Evolutionary conservation across 208 protist genomes (phyloP).

Genomic region (Spongospora subterranea): DNA sequence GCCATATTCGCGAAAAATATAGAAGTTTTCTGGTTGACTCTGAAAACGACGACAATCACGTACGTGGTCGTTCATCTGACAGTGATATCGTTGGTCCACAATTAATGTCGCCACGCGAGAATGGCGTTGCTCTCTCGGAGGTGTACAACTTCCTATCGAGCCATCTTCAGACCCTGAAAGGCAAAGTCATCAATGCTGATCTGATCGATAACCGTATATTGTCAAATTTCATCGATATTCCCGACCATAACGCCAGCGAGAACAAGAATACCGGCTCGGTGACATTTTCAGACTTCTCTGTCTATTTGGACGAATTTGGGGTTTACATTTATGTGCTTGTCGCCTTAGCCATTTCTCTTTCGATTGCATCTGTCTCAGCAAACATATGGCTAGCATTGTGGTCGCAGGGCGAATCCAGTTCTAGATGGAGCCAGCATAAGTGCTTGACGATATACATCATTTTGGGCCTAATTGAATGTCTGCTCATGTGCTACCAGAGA

Average conservation of each 20-base stretch:
- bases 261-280: slow-evolving; percentile 52
- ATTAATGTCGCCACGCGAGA: neutral
- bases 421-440: neutral
- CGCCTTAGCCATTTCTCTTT: neutral
- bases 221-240: neutral
- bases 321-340: neutral
- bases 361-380: slow-evolving; percentile 8
- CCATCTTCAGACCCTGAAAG: neutral
- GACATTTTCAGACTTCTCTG: slow-evolving; percentile 19
- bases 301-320: slow-evolving; percentile 63
- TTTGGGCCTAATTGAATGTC: neutral
- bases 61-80: neutral
- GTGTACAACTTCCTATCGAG: slow-evolving; percentile 1
- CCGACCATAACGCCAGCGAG: neutral
- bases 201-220: slow-evolving; percentile 6
- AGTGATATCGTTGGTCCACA: neutral
- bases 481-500: slow-evolving; percentile 5
- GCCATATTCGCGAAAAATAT: neutral
- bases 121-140: neutral
- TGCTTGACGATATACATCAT: neutral
- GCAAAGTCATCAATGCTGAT: neutral
- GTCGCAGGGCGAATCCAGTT: neutral
- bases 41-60: neutral
- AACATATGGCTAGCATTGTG: slow-evolving; percentile 22
- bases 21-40: neutral